Evolutionary conservation across 2,329 filamentous ascomycete species (phyloP).

Genomic region (Claviceps sp.): DNA sequence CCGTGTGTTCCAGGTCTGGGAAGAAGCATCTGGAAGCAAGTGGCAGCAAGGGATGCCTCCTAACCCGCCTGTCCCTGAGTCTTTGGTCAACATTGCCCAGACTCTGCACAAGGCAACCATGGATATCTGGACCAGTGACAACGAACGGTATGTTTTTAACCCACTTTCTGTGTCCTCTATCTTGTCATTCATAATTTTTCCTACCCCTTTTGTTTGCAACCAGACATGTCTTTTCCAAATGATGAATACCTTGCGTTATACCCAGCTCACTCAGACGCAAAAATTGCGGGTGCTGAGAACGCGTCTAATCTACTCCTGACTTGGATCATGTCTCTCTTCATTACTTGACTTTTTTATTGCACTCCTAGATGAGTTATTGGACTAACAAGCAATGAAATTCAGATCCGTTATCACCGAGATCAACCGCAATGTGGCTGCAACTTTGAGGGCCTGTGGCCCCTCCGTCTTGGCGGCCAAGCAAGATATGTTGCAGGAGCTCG

Average conservation of each 20-base stretch:
- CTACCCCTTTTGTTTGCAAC: constrained; percentile 1
- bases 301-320: constrained; percentile 35
- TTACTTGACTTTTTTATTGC: not conserved
- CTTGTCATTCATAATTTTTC: constrained; percentile 4
- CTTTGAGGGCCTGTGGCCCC: constrained; percentile 81
- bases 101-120: constrained; percentile 76
- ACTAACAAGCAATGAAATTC: not conserved
- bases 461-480: constrained; percentile 64
- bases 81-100: constrained; percentile 74
- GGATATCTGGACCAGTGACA: constrained; percentile 76
- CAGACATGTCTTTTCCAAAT: constrained; percentile 27
- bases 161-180: constrained; percentile 5
- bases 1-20: constrained; percentile 76
- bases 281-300: constrained; percentile 78
- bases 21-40: constrained; percentile 60
- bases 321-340: constrained; percentile 10
- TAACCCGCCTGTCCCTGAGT: constrained; percentile 62
- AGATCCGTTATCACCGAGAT: constrained; percentile 87
- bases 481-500: constrained; percentile 56
- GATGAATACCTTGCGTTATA: constrained; percentile 90
- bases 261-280: constrained; percentile 99
- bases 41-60: constrained; percentile 83
- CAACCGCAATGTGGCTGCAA: constrained; percentile 83
- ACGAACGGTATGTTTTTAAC: constrained; percentile 65
- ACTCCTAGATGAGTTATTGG: not conserved